phyloP scores from a whole-genome alignment of 345 rosid genomes.

The Odontarrhena argentea region DNA sequence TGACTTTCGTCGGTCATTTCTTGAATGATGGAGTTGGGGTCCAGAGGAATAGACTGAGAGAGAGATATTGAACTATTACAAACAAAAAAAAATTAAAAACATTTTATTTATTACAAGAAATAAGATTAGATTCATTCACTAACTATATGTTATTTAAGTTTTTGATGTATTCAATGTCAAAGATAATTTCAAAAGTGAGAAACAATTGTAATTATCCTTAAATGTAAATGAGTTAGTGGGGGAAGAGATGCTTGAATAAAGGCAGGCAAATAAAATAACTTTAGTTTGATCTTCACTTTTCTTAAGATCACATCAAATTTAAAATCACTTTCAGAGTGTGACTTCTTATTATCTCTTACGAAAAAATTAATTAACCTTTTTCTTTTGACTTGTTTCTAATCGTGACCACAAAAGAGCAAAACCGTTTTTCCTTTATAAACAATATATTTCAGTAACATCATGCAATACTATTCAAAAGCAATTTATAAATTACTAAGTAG shows the following conservation, averaged over 20 bases:
- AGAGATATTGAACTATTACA: slow-evolving; percentile 13
- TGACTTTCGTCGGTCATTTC: slow-evolving; percentile 41
- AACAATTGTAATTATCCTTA: slow-evolving; percentile 29
- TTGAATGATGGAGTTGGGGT: slow-evolving; percentile 37
- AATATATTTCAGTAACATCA: too few species aligned
- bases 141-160: slow-evolving; percentile 17
- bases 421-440: too few species aligned
- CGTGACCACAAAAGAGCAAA: too few species aligned
- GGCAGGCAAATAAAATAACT: slow-evolving; percentile 33
- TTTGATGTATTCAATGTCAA: slow-evolving; percentile 22
- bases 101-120: neutral
- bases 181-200: slow-evolving; percentile 27
- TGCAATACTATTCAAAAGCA: too few species aligned
- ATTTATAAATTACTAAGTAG: too few species aligned
- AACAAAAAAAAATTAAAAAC: neutral
- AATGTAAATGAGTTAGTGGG: slow-evolving; percentile 26
- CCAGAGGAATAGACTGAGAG: slow-evolving; percentile 30
- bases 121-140: neutral
- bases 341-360: neutral
- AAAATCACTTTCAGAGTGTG: slow-evolving; percentile 24
- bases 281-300: slow-evolving; percentile 33
- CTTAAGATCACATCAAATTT: slow-evolving; percentile 16
- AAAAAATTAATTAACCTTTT: neutral
- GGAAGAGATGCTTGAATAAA: slow-evolving; percentile 33
- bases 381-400: neutral